These are phyloP conservation scores for Tuber magnatum DNA, from an alignment of 495 filamentous ascomycete genomes.

Conservation along the genomic window DNA sequence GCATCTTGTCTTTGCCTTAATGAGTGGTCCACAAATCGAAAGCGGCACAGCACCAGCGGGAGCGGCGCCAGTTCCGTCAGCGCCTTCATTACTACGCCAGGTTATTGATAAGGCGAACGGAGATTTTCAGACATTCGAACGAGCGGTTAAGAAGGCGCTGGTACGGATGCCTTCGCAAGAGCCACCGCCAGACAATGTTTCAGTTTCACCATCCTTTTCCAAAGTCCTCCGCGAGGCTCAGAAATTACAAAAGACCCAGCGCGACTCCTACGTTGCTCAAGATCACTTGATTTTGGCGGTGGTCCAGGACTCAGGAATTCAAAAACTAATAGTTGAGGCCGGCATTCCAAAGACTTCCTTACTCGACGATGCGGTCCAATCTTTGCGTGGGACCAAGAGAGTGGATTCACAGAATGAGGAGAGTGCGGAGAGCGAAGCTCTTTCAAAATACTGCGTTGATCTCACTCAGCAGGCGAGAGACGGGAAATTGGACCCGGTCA, in stretches of 20 bases:
- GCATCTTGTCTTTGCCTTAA: conserved; percentile 78
- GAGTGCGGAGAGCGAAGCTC: conserved; percentile 77
- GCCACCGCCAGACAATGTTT: conserved; percentile 79
- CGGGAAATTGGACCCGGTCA: conserved; percentile 96
- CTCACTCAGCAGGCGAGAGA: conserved; percentile 91
- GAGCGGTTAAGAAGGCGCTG: conserved; percentile 79
- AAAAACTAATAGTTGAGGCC: conserved; percentile 67
- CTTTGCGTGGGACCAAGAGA: conserved; percentile 81
- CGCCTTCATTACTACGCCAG: conserved; percentile 77
- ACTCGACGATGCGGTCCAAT: conserved; percentile 75
- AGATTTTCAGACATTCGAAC: conserved; percentile 79
- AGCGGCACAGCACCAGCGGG: conserved; percentile 62
- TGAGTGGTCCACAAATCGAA: conserved; percentile 68
- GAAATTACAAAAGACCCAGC: conserved; percentile 91
- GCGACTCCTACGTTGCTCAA: conserved; percentile 86
- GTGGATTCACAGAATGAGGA: conserved; percentile 95
- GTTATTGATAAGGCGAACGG: conserved; percentile 90
- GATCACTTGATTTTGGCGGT: conserved; percentile 85
- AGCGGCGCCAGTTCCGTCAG: conserved; percentile 51
- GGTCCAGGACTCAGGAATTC: conserved; percentile 67
- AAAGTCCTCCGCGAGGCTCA: conserved; percentile 74
- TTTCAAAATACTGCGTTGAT: conserved; percentile 96
- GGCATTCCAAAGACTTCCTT: conserved; percentile 89
- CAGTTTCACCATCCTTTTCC: conserved; percentile 68
- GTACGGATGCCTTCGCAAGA: conserved; percentile 90